Evolutionary conservation across 345 rosid genomes (phyloP), one percentile per base, ranked within the genome.

Genomic region (Citrus cavaleriei): DNA sequence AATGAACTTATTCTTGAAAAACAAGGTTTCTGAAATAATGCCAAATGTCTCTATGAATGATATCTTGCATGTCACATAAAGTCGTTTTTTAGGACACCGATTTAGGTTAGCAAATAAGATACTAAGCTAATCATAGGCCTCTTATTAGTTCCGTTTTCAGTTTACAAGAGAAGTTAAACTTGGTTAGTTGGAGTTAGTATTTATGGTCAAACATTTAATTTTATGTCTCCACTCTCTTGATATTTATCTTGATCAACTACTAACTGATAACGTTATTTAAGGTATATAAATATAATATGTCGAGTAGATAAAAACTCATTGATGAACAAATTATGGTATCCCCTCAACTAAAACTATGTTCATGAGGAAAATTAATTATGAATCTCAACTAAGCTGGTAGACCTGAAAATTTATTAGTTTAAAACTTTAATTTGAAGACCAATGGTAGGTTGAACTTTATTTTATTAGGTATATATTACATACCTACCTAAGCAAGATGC

Each of bases 31-130:
- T 14, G 2, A n/a, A 12, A 74, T 37, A 19, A 35, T 68, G 9
- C 27, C 71, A 63, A 64, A 59, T 35, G 71, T 75, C 28, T 49
- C 37, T 32, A 42, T 28, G 32, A 3, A 13, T 75, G 68, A 69
- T 89, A 75, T 76, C 86, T 63, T 89, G 78, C 84, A 80, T 72
- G 51, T 80, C 85, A 84, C 89, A 82, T 81, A 80, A 84, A 84
- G 86, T 78, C 6, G 74, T 22, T 72, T 66, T 62, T 69, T 67
- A 4, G 9, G 6, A 27, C 60, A 64, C 34, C 32, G 60, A 71
- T 54, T 32, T 38, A 21, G 28, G 42, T 76, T 66, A 27, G 55
- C 72, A 66, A 10, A 9, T 18, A 75, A 70, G 67, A 40, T 49
- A 40, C 18, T 65, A 21, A 64, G 24, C 16, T 38, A 40, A 40